Evolutionary conservation across 23 red algal species (phyloP).

Genomic region (Agarophyton chilense): DNA sequence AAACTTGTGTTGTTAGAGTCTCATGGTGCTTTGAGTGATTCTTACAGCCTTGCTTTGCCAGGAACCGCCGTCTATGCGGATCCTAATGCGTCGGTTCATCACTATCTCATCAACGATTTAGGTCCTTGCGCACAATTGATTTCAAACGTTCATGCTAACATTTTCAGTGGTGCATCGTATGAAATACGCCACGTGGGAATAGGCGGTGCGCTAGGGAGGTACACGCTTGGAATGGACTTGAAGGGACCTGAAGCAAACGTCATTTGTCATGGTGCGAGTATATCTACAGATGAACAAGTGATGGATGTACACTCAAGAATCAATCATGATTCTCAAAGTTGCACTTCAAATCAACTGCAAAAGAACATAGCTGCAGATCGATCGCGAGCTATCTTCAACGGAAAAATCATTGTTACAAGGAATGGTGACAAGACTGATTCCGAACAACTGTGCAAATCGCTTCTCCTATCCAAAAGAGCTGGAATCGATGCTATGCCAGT

Average conservation of each 20-base stretch:
- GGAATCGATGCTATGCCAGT: slow-evolving; percentile 87
- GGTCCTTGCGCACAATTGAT: slow-evolving; percentile 50
- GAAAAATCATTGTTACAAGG: slow-evolving; percentile 75
- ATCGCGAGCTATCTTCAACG: slow-evolving; percentile 74
- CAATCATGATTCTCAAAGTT: slow-evolving; percentile 42
- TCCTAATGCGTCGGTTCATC: slow-evolving; percentile 49
- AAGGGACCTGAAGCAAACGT: slow-evolving; percentile 27
- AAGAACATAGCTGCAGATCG: slow-evolving; percentile 86
- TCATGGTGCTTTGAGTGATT: slow-evolving; percentile 44
- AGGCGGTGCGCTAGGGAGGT: slow-evolving; percentile 50
- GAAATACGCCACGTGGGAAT: slow-evolving; percentile 40
- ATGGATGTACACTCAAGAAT: slow-evolving; percentile 86
- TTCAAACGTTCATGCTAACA: slow-evolving; percentile 44
- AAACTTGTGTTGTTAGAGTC: slow-evolving; percentile 64
- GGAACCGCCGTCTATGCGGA: slow-evolving; percentile 40
- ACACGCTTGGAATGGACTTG: slow-evolving; percentile 69
- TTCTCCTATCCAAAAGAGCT: slow-evolving; percentile 80
- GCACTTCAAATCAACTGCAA: slow-evolving; percentile 80
- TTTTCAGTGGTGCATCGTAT: slow-evolving; percentile 37
- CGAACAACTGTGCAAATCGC: slow-evolving; percentile 82
- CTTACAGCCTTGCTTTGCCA: slow-evolving; percentile 34
- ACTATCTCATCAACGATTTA: slow-evolving; percentile 70
- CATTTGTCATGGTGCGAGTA: slow-evolving; percentile 20
- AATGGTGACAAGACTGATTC: slow-evolving; percentile 60
- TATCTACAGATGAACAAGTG: slow-evolving; percentile 53